phyloP scores from a whole-genome alignment of 192 early-diverging fungal genomes.

The Funneliformis mosseae region DNA sequence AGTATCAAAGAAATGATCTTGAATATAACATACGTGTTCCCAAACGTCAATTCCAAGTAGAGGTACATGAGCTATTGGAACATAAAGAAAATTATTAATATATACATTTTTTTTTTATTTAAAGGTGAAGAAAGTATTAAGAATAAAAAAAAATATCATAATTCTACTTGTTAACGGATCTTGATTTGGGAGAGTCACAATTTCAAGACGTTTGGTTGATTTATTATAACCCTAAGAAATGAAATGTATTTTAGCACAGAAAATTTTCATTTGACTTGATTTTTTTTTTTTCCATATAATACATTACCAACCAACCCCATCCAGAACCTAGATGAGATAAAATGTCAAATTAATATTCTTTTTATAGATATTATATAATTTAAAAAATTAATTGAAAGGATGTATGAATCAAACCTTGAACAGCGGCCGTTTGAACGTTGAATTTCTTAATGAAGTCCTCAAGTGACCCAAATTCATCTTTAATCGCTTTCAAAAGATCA shows the following conservation, averaged over 20 bases:
- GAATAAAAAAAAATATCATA: neutral
- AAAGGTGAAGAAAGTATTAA: neutral
- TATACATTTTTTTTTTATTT: neutral
- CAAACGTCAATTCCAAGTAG: conserved; percentile 92
- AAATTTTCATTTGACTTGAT: neutral
- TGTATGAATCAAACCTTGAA: conserved; percentile 63
- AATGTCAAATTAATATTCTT: conserved; percentile 24
- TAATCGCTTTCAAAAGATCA: conserved; percentile 71
- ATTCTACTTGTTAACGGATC: conserved; percentile 61
- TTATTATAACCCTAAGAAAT: conserved; percentile 75
- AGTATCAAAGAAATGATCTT: neutral
- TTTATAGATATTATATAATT: too few relatives aligned
- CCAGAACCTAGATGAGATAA: conserved; percentile 62
- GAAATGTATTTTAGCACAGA: neutral
- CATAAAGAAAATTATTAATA: neutral
- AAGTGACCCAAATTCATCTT: conserved; percentile 80
- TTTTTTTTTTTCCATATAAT: neutral
- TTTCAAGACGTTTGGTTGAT: conserved; percentile 73
- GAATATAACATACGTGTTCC: conserved; percentile 75
- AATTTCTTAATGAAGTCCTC: conserved; percentile 79
- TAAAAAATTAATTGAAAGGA: neutral
- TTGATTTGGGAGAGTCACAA: conserved; percentile 89
- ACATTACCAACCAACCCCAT: conserved; percentile 92
- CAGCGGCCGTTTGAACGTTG: conserved; percentile 75
- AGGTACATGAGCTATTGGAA: conserved; percentile 64